Conservation (phyloP, 1,284 basidiomycete species). For the Cutaneotrichosporon sp. region DNA sequence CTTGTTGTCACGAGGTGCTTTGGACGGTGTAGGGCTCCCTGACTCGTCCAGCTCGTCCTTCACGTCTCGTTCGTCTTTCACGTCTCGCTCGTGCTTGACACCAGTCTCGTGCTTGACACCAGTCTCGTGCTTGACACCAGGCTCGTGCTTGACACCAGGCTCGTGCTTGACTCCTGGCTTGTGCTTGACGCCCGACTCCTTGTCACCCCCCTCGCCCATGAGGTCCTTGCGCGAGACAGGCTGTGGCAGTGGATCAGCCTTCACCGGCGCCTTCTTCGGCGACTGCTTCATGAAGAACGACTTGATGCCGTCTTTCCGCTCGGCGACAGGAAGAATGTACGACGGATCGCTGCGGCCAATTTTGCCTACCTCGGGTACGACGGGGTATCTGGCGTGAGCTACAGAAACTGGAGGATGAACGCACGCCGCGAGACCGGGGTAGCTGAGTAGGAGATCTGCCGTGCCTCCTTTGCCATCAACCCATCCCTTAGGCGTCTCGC, state of each 20-base stretch:
- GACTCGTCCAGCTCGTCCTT: background rate
- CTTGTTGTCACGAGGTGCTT: background rate
- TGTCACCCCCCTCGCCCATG: conserved; percentile 25
- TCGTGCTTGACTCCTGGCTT: conserved; percentile 2
- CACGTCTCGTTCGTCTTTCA: background rate
- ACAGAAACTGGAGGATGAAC: conserved; percentile 21
- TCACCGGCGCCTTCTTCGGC: conserved; percentile 20
- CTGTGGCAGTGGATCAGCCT: background rate
- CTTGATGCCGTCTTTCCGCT: conserved; percentile 79
- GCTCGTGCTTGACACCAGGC: background rate
- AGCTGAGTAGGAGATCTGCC: conserved; percentile 60
- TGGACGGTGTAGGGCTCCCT: background rate
- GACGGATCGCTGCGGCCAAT: conserved; percentile 74
- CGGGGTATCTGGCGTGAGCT: conserved; percentile 61
- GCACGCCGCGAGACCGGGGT: conserved; percentile 68
- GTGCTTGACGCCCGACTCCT: background rate
- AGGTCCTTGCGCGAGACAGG: conserved; percentile 7
- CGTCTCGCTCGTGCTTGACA: background rate
- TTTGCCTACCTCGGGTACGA: conserved; percentile 85
- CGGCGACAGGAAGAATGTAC: conserved; percentile 73
- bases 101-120: background rate
- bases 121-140: background rate
- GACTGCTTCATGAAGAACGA: conserved; percentile 74
- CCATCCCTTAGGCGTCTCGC: conserved; percentile 59
- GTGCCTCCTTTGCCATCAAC: conserved; percentile 51